phyloP scores from a whole-genome alignment of 148 eudicot genomes.

The Spergularia bocconei region DNA sequence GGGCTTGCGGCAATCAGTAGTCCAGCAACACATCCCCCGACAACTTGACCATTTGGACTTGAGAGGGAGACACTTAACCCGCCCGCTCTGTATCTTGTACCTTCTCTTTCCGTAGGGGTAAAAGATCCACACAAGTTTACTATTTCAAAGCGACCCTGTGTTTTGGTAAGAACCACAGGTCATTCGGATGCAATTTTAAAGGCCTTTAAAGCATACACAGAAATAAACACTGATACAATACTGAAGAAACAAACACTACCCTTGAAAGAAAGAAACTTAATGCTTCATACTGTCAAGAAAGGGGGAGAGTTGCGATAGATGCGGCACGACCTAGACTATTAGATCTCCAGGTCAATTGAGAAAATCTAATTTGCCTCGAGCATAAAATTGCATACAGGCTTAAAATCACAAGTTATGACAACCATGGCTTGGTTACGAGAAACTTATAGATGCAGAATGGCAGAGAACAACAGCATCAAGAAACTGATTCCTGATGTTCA shows the following conservation, averaged over 20 bases:
- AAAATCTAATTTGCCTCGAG: background rate
- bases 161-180: background rate
- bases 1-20: conserved; percentile 56
- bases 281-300: background rate
- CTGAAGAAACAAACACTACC: background rate
- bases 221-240: background rate
- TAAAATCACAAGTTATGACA: too few species aligned
- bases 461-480: too few species aligned
- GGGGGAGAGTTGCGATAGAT: background rate
- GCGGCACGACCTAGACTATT: background rate
- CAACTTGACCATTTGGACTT: conserved; percentile 63
- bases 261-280: background rate
- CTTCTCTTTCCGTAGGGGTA: conserved; percentile 60
- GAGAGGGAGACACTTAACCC: conserved; percentile 61
- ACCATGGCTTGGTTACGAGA: too few species aligned
- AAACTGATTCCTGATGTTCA: too few species aligned
- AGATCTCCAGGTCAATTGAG: background rate
- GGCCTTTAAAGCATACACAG: too few species aligned
- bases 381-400: too few species aligned
- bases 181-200: background rate
- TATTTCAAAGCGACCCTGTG: conserved; percentile 72
- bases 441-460: too few species aligned
- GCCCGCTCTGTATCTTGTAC: conserved; percentile 46
- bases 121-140: conserved; percentile 67
- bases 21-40: conserved; percentile 54